Conservation (phyloP, 495 filamentous ascomycete genomes). For the Amorphotheca resinae region DNA sequence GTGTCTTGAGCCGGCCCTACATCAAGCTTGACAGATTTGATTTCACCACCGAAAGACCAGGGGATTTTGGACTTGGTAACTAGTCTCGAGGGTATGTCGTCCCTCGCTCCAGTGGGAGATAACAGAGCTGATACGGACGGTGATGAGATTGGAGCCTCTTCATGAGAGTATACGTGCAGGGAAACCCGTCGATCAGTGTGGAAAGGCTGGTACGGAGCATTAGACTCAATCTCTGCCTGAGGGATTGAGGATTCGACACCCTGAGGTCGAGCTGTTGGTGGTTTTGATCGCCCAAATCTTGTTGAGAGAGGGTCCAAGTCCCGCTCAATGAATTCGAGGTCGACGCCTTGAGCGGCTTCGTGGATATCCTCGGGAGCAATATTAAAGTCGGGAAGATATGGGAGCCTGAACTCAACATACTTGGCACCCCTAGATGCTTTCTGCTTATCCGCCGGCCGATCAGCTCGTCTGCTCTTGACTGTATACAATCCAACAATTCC, state of each 20-base stretch:
- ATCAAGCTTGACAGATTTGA: slow-evolving; percentile 49
- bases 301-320: slow-evolving; percentile 25
- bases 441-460: slow-evolving; percentile 32
- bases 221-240: slow-evolving; percentile 86
- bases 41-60: slow-evolving; percentile 63
- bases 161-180: slow-evolving; percentile 45
- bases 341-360: slow-evolving; percentile 34
- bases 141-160: slow-evolving; percentile 3
- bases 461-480: slow-evolving; percentile 35
- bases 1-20: slow-evolving; percentile 34
- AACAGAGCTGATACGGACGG: slow-evolving; percentile 19
- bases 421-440: slow-evolving; percentile 41
- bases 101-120: background rate
- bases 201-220: slow-evolving; percentile 80
- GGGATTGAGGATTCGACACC: slow-evolving; percentile 48
- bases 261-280: slow-evolving; percentile 9
- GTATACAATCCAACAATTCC: slow-evolving; percentile 55
- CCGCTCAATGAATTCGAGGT: slow-evolving; percentile 33
- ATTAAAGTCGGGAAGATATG: slow-evolving; percentile 38
- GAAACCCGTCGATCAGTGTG: slow-evolving; percentile 73
- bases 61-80: slow-evolving; percentile 17
- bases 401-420: slow-evolving; percentile 54
- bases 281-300: slow-evolving; percentile 17
- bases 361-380: slow-evolving; percentile 30
- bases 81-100: background rate